Conservation (phyloP, 1,139 yeast species). For the Starmera stellimalicola region DNA sequence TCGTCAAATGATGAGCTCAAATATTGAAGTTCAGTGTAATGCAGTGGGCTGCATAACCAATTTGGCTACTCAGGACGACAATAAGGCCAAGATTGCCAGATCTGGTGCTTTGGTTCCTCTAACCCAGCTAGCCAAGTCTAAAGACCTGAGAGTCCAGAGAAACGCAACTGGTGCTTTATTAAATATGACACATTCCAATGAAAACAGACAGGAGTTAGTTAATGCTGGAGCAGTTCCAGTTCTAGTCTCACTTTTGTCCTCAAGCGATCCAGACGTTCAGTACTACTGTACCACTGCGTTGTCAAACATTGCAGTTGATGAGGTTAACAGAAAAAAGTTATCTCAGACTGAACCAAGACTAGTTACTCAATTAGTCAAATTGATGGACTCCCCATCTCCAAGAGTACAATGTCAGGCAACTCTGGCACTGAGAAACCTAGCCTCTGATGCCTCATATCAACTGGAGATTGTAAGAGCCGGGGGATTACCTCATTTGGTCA, state of each 20-base stretch:
- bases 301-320: conserved; percentile 95
- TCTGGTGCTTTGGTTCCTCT: conserved; percentile 95
- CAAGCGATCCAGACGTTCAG: conserved; percentile 93
- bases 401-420: conserved; percentile 99
- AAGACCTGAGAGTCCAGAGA: conserved; percentile 93
- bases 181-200: conserved; percentile 97
- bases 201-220: conserved; percentile 91
- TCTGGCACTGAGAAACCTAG: conserved; percentile 86
- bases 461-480: conserved; percentile 93
- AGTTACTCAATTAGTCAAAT: conserved; percentile 74
- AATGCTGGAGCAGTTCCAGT: conserved; percentile 99
- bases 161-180: conserved; percentile 96
- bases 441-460: conserved; percentile 87
- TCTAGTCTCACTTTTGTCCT: conserved; percentile 76
- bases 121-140: conserved; percentile 87
- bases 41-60: conserved; percentile 99
- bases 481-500: conserved; percentile 87
- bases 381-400: conserved; percentile 90
- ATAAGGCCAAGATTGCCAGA: conserved; percentile 89
- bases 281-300: conserved; percentile 97
- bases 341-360: conserved; percentile 92
- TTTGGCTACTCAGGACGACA: conserved; percentile 97
- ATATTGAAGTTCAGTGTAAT: conserved; percentile 96
- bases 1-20: conserved; percentile 94
- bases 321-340: conserved; percentile 75